Evolutionary conservation across 192 early-diverging fungal species (phyloP).

Genomic region (Entomortierella parvispora): DNA sequence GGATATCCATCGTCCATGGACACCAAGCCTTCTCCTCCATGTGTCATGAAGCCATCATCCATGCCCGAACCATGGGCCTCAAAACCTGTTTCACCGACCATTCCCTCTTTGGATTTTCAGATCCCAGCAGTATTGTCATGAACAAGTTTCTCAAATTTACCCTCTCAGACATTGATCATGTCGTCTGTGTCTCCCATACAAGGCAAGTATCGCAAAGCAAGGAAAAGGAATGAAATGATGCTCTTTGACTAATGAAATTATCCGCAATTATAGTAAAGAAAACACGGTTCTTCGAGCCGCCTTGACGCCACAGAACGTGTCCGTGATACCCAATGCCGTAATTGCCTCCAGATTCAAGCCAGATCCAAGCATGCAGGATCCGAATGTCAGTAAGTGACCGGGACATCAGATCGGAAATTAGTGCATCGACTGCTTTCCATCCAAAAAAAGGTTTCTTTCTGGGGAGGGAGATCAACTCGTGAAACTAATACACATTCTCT

Average conservation of each 20-base stretch:
- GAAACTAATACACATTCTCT: not conserved
- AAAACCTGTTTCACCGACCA: conserved; percentile 97
- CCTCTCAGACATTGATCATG: conserved; percentile 95
- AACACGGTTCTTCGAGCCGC: conserved; percentile 96
- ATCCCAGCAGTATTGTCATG: conserved; percentile 89
- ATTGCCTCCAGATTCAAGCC: conserved; percentile 93
- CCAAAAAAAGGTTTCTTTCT: no score
- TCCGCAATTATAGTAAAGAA: conserved; percentile 97
- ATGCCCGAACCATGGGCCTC: conserved; percentile 95
- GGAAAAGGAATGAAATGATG: not conserved
- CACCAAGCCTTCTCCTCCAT: conserved; percentile 95
- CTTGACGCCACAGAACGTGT: conserved; percentile 88
- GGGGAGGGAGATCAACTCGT: no score
- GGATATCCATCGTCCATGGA: conserved; percentile 95
- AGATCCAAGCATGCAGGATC: conserved; percentile 77
- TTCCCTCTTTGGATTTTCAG: conserved; percentile 96
- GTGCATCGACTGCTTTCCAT: no score
- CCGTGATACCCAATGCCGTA: conserved; percentile 97
- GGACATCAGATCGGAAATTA: not conserved
- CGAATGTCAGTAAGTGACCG: conserved; percentile 71
- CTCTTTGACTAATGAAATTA: no score
- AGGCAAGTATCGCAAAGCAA: conserved; percentile 69
- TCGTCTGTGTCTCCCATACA: conserved; percentile 98
- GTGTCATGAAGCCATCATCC: conserved; percentile 95
- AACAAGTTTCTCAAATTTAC: conserved; percentile 99